phyloP scores from a whole-genome alignment of 768 basidiomycete genomes.

The Lentinus brumalis region DNA sequence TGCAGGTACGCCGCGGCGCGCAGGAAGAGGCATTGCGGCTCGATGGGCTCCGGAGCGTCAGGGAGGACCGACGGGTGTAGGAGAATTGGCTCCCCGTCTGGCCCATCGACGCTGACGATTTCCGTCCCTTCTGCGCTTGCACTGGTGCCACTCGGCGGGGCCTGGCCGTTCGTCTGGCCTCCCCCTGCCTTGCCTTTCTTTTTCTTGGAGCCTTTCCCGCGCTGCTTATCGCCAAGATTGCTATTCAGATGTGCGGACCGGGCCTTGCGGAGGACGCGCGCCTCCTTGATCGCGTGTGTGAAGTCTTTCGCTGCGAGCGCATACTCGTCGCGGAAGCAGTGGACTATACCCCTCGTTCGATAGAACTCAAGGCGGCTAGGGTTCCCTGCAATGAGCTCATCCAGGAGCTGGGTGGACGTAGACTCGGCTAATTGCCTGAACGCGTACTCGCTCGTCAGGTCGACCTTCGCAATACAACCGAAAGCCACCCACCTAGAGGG shows the following conservation, averaged over 20 bases:
- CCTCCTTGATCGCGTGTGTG: slow-evolving; percentile 78
- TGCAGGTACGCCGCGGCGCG: slow-evolving; percentile 84
- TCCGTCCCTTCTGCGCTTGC: slow-evolving; percentile 37
- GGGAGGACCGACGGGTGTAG: slow-evolving; percentile 76
- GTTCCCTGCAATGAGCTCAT: slow-evolving; percentile 71
- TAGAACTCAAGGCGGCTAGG: slow-evolving; percentile 84
- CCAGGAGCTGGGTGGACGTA: slow-evolving; percentile 74
- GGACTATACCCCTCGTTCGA: slow-evolving; percentile 88
- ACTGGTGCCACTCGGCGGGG: slow-evolving; percentile 68
- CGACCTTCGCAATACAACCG: slow-evolving; percentile 10
- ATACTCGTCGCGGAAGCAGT: slow-evolving; percentile 87
- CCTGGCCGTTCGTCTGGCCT: slow-evolving; percentile 58
- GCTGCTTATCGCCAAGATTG: slow-evolving; percentile 36
- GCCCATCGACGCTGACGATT: slow-evolving; percentile 42
- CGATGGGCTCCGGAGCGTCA: slow-evolving; percentile 84
- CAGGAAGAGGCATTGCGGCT: slow-evolving; percentile 81
- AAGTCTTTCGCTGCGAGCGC: slow-evolving; percentile 75
- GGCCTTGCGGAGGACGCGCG: slow-evolving; percentile 69
- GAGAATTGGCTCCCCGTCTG: slow-evolving; percentile 51
- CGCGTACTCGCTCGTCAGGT: slow-evolving; percentile 23
- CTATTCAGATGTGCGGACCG: slow-evolving; percentile 54
- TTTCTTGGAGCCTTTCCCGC: slow-evolving; percentile 53
- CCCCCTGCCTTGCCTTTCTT: slow-evolving; percentile 48
- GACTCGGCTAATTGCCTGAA: slow-evolving; percentile 82
- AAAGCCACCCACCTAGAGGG: slow-evolving; percentile 82